phyloP scores from a whole-genome alignment of 306 rosid genomes.

The Glycyrrhiza uralensis region DNA sequence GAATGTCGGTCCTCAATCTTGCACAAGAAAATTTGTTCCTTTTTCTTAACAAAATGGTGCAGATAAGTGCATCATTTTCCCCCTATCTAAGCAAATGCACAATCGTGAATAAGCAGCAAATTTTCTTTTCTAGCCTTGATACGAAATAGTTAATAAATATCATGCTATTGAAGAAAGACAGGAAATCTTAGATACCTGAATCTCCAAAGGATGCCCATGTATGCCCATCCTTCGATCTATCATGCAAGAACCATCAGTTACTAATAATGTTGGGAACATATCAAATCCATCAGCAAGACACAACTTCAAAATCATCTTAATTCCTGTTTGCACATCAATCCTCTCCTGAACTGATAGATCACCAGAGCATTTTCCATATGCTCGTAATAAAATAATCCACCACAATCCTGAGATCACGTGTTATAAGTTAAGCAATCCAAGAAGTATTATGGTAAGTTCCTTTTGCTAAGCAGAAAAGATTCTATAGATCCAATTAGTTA shows the following conservation, averaged over 20 bases:
- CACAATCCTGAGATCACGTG: conserved; percentile 58
- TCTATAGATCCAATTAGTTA: neutral
- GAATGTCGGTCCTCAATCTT: neutral
- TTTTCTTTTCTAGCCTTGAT: conserved; percentile 5
- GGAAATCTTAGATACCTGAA: conserved; percentile 52
- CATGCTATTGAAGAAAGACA: conserved; percentile 2
- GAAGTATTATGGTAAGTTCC: neutral
- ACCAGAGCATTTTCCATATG: conserved; percentile 80
- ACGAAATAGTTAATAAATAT: neutral
- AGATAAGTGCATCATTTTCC: neutral
- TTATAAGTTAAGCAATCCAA: conserved; percentile 16
- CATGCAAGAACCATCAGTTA: conserved; percentile 91
- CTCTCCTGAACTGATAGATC: conserved; percentile 87
- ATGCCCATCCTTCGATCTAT: conserved; percentile 94
- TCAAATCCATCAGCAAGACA: conserved; percentile 93
- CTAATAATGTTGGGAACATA: conserved; percentile 85
- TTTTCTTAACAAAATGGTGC: neutral
- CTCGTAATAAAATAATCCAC: conserved; percentile 90
- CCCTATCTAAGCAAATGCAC: conserved; percentile 9
- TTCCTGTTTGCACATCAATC: conserved; percentile 91
- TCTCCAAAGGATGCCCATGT: conserved; percentile 91
- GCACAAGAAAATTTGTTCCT: neutral
- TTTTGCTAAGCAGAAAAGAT: neutral
- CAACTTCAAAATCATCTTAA: conserved; percentile 76
- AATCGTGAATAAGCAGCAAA: neutral